phyloP scores from a whole-genome alignment of 768 basidiomycete genomes.

The Epithele typhae region DNA sequence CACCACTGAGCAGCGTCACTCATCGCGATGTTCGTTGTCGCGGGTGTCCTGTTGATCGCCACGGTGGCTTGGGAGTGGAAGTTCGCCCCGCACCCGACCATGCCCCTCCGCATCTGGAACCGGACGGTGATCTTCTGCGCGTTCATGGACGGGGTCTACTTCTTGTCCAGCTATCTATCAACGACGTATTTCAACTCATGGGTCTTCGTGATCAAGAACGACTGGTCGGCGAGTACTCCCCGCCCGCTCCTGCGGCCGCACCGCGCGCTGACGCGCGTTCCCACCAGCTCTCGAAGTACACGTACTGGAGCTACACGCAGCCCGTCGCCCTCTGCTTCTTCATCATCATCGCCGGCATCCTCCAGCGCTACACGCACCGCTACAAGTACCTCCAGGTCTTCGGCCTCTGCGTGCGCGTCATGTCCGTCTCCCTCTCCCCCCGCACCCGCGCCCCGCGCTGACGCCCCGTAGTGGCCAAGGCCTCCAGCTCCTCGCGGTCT shows the following conservation, averaged over 20 bases:
- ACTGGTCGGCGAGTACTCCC: slow-evolving; percentile 4
- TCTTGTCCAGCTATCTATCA: not conserved
- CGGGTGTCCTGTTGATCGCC: slow-evolving; percentile 14
- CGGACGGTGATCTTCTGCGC: slow-evolving; percentile 20
- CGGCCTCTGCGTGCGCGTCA: slow-evolving; percentile 20
- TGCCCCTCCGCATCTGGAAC: slow-evolving; percentile 26
- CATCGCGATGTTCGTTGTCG: slow-evolving; percentile 20
- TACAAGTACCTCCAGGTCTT: slow-evolving; percentile 38
- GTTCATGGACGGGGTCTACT: not conserved
- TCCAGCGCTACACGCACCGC: slow-evolving; percentile 35
- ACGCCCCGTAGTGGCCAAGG: no score
- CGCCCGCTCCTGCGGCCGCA: not conserved
- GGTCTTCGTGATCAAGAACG: slow-evolving; percentile 12
- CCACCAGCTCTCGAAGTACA: slow-evolving; percentile 24
- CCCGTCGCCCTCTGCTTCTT: slow-evolving; percentile 37
- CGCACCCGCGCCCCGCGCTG: no score
- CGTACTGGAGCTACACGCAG: slow-evolving; percentile 30
- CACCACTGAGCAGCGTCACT: slow-evolving; percentile 20
- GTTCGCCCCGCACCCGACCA: slow-evolving; percentile 23
- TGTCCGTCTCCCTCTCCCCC: no score
- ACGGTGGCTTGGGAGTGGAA: slow-evolving; percentile 22
- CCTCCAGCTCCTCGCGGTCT: slow-evolving; percentile 11
- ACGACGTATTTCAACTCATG: slow-evolving; percentile 23
- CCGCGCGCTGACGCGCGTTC: not conserved
- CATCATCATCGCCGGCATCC: slow-evolving; percentile 36